Base-by-base conservation (phyloP, 163 green algal species). In the Chloromonas sp. region DNA sequence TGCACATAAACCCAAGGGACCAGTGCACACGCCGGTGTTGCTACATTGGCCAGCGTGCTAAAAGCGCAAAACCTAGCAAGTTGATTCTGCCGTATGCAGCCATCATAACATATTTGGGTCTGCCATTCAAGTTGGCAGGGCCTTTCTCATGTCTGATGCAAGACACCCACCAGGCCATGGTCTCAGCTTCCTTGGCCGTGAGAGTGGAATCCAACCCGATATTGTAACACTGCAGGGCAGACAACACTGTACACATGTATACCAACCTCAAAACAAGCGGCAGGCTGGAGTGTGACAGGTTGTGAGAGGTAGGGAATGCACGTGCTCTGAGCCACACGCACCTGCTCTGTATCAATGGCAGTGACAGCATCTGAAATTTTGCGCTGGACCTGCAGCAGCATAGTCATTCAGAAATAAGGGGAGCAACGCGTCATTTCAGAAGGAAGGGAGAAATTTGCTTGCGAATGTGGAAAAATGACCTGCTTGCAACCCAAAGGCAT, bases 181-280 rank as follows among this genome's bases (percentile, higher is more conserved):
- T 98, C 1, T 94, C 90, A 1, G 93, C 91, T 84, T 98, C 92
- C 0, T 88, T 85, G 3, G 85, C 61, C n/a, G 86, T 92, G 59
- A 99, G 90, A 0, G 92, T 87, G 58, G 81, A 83, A 0, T 83
- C 90, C 5, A 97, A 71, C 0, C 92, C 92, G 14, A 99, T 85
- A 86, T 99, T 99, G 94, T 94, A 99, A 92, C 95, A 98, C 88
- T 95, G 91, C 88, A 87, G 11, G 14, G 58, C 58, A 82, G 2
- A 5, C 2, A 5, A 2, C 8, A 60, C 13, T 13, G 8, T 57
- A 36, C 13, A 2, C 74, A 81, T 36, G 74, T 15, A 81, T 2
- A 81, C 2, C 8, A 57, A 58, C 74, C 8, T 60, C 14, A 81
- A 57, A 81, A 58, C 2, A 15, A 13, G 8, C 13, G 2, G 13